A percentile compares a stretch with the other conserved stretches of the same genome.
Conservation (phyloP, 331 rosid species). For the Dryas integrifolia region DNA sequence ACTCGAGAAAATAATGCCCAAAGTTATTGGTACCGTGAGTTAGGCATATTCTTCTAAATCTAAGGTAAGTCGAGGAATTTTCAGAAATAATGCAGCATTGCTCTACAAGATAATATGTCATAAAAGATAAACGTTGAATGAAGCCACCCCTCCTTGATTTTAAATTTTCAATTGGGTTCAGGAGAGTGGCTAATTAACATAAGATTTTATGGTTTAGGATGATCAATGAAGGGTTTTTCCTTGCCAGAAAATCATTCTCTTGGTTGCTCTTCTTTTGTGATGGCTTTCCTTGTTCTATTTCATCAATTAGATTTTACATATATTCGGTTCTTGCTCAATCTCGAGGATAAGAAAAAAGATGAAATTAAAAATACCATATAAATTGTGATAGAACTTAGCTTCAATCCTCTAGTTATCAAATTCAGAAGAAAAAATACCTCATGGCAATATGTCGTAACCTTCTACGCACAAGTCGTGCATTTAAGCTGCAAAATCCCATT, state of each 20-base stretch:
- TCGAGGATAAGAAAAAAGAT: background rate
- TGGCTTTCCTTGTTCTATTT: background rate
- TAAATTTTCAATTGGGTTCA: background rate
- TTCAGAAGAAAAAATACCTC: slow-evolving; percentile 48
- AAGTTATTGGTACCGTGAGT: background rate
- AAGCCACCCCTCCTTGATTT: background rate
- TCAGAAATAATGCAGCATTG: background rate
- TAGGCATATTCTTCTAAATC: slow-evolving; percentile 6
- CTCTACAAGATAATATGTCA: background rate
- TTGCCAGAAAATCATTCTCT: background rate
- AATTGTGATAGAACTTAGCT: background rate
- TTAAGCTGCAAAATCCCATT: slow-evolving; percentile 53
- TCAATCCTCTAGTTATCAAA: slow-evolving; percentile 2
- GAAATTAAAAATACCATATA: background rate
- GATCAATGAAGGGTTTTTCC: background rate
- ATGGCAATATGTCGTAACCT: slow-evolving; percentile 76
- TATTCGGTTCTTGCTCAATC: background rate
- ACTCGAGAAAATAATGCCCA: background rate
- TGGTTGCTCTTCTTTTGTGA: background rate
- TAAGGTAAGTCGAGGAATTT: background rate
- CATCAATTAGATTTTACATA: background rate
- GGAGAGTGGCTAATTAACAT: background rate
- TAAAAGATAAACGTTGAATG: background rate
- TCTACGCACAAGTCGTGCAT: slow-evolving; percentile 79
- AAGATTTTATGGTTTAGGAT: background rate